Conservation (phyloP, 1,139 yeast genomes). For the Arxiozyma heterogenica region DNA sequence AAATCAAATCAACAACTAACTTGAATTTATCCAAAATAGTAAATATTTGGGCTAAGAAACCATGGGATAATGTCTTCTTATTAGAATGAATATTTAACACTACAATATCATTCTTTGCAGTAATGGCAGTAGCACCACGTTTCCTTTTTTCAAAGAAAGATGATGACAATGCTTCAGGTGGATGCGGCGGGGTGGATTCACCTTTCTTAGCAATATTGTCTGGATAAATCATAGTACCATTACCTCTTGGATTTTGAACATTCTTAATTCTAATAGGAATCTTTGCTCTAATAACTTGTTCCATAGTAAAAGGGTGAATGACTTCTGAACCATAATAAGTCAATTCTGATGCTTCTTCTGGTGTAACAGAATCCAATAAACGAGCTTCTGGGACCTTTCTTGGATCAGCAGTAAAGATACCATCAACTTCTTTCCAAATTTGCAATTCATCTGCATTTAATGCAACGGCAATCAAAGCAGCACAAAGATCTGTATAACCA, state of each 20-base stretch:
- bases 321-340: slow-evolving; percentile 97
- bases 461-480: slow-evolving; percentile 93
- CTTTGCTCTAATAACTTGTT: slow-evolving; percentile 90
- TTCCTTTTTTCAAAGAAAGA: slow-evolving; percentile 40
- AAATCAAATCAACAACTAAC: slow-evolving; percentile 87
- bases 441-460: slow-evolving; percentile 86
- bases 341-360: slow-evolving; percentile 96
- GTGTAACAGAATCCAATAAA: slow-evolving; percentile 78
- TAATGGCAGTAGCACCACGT: slow-evolving; percentile 92
- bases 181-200: slow-evolving; percentile 87
- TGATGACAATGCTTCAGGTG: slow-evolving; percentile 60
- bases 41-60: slow-evolving; percentile 86
- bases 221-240: slow-evolving; percentile 89
- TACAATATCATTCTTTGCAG: slow-evolving; percentile 86
- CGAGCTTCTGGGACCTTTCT: slow-evolving; percentile 89
- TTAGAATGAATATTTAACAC: slow-evolving; percentile 91
- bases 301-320: slow-evolving; percentile 98
- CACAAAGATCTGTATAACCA: slow-evolving; percentile 95
- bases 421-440: slow-evolving; percentile 98
- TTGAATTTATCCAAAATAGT: slow-evolving; percentile 75
- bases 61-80: slow-evolving; percentile 86
- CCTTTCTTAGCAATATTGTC: slow-evolving; percentile 80
- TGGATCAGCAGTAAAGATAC: slow-evolving; percentile 97
- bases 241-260: slow-evolving; percentile 84
- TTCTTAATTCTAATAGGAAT: slow-evolving; percentile 95